Evolutionary conservation across 2,329 filamentous ascomycete genomes (phyloP), one percentile per base, ranked within the genome.

Genomic region (Fusarium nurragi): DNA sequence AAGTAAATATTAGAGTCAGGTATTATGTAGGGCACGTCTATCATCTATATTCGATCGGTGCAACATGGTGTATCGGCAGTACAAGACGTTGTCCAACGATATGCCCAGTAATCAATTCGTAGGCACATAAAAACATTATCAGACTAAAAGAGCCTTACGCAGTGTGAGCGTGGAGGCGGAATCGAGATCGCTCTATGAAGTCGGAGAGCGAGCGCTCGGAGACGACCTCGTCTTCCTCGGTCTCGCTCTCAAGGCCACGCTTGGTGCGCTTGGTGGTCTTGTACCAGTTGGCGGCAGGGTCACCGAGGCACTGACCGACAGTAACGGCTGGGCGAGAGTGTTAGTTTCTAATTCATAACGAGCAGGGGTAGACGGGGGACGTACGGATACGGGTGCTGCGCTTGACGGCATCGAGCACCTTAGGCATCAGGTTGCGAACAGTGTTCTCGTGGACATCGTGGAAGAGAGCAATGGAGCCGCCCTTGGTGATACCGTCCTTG

Each of bases 391-490:
- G 58, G 26, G 58, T 61, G 49, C 56, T 62, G 26, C 50, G 56
- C 7, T 25, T 49, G 43, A 61, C 58, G 26, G 58, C 58, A 1
- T 61, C 58, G 14, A 61, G 58, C 11, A 61, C 58, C 43, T 61
- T 61, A 32, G 58, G 58, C 4, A 61, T 62, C 14, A 61, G 58
- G 43, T 62, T 49, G 26, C 49, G 56, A 23, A 76, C 78, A 7
- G 79, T 79, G 50, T 77, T 74, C 58, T 76, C 67, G 54, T 81
- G 78, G 50, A 81, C 79, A 56, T 83, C 80, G 65, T 83, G 80
- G 4, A 76, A 78, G 60, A 86, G 84, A 37, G 79, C 75, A 34
- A 87, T 77, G 61, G 79, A 83, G 44, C 73, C 71, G 45, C 70
- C 70, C 19, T 65, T 52, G 52, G 68, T 60, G 18, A 75, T 65